Evolutionary conservation across 108 stramenopile genomes (phyloP).

Genomic region (Ochromonas danica): DNA sequence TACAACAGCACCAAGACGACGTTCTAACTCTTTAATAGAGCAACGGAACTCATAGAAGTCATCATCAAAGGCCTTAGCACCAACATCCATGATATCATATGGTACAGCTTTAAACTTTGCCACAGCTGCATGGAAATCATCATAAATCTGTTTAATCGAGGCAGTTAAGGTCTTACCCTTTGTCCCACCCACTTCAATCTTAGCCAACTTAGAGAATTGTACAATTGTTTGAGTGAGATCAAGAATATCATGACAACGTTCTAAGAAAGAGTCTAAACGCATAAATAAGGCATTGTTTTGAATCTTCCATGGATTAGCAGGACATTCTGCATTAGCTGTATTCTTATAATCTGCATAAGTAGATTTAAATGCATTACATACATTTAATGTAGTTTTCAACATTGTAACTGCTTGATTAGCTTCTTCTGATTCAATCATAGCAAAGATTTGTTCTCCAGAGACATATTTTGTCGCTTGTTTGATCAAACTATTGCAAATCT

Average conservation of each 20-base stretch:
- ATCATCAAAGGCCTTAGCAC: slow-evolving; percentile 71
- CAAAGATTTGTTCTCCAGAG: slow-evolving; percentile 76
- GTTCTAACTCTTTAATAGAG: slow-evolving; percentile 80
- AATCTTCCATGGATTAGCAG: slow-evolving; percentile 70
- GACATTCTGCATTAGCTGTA: slow-evolving; percentile 72
- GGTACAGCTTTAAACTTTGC: slow-evolving; percentile 70
- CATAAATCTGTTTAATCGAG: slow-evolving; percentile 71
- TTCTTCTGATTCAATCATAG: slow-evolving; percentile 75
- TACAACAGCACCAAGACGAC: slow-evolving; percentile 74
- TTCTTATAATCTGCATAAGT: slow-evolving; percentile 75
- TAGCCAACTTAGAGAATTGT: slow-evolving; percentile 76
- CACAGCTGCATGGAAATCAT: slow-evolving; percentile 71
- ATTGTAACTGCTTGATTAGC: slow-evolving; percentile 61
- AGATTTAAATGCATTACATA: slow-evolving; percentile 75
- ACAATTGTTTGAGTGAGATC: slow-evolving; percentile 80
- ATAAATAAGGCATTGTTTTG: slow-evolving; percentile 83
- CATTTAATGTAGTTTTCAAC: slow-evolving; percentile 57
- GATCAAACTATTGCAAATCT: slow-evolving; percentile 82
- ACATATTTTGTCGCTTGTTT: slow-evolving; percentile 73
- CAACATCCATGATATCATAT: slow-evolving; percentile 83
- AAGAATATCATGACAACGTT: slow-evolving; percentile 79
- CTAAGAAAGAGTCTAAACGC: slow-evolving; percentile 79
- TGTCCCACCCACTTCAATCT: slow-evolving; percentile 77
- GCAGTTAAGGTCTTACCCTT: slow-evolving; percentile 78
- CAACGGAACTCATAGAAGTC: slow-evolving; percentile 73